Evolutionary conservation across 352 stramenopile genomes (phyloP), one percentile per base, ranked within the genome.

Genomic region (Phytopythium helicoides): DNA sequence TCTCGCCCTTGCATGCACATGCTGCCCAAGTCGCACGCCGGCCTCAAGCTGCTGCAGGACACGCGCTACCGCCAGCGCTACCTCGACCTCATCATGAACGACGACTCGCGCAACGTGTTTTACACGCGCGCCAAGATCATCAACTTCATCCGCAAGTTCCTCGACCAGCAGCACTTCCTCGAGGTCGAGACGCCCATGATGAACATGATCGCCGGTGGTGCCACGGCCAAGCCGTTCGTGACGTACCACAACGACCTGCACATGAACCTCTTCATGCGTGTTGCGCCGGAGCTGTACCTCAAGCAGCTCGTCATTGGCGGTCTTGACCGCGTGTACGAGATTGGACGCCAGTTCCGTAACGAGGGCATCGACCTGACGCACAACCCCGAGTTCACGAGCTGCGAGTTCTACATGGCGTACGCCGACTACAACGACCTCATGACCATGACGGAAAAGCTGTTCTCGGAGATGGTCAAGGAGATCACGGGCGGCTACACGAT

Each of bases 111-210:
- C 35, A 70, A 92, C 1, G 96, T 97, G 7, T 99, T 99, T 66
- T 71, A 95, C 42, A 97, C 92, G 49, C 82, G 92, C 37, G 83
- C 87, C 33, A 90, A 94, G 73, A 98, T 98, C 48, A 97, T 97
- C 35, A 96, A 95, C 37, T 90, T 89, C 45, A 89, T 99, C 21
- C 87, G 97, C 35, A 76, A 88, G 35, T 90, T 97, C 40, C 67
- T 99, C n/a, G 93, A 99, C 64, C 69, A 89, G 6, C 78, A 79
- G 40, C 73, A 92, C 34, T 99, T 99, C 63, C 66, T 99, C 34
- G 97, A 99, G 73, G 97, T 99, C 46, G 97, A 99, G 73, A 99
- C 96, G 47, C 97, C 97, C 2, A 97, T 99, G 56, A 87, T 99
- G 73, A 96, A 98, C 68, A 91, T 89, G 60, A 92, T 97, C 54